These are phyloP conservation scores for Leptographium lundbergii DNA, from an alignment of 2,329 filamentous ascomycete genomes.

Conservation along the genomic window DNA sequence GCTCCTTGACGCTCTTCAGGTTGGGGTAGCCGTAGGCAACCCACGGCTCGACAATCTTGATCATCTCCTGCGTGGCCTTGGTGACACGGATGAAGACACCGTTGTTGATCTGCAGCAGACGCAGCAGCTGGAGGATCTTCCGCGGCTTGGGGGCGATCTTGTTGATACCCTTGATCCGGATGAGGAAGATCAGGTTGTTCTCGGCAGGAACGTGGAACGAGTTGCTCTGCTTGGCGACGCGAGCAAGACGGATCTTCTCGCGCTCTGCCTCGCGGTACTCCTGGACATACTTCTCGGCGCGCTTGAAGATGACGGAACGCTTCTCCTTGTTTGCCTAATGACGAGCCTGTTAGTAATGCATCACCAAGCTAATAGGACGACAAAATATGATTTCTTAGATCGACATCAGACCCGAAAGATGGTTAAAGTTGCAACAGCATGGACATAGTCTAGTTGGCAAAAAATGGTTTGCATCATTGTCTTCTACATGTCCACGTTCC, in stretches of 20 bases:
- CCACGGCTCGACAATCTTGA: slow-evolving; percentile 97
- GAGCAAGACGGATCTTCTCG: slow-evolving; percentile 90
- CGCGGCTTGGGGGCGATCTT: slow-evolving; percentile 99
- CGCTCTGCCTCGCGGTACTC: slow-evolving; percentile 98
- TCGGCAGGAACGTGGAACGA: slow-evolving; percentile 91
- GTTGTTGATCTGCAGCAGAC: slow-evolving; percentile 99
- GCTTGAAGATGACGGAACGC: slow-evolving; percentile 98
- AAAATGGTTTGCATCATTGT: slow-evolving; percentile 76
- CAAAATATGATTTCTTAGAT: slow-evolving; percentile 8
- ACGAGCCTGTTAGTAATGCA: slow-evolving; percentile 12
- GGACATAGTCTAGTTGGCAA: slow-evolving; percentile 87
- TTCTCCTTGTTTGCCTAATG: slow-evolving; percentile 93
- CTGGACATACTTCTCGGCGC: slow-evolving; percentile 98
- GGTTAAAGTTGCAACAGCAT: slow-evolving; percentile 98
- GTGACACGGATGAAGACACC: slow-evolving; percentile 95
- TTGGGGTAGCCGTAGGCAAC: slow-evolving; percentile 99
- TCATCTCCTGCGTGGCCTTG: slow-evolving; percentile 96
- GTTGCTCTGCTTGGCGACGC: slow-evolving; percentile 82
- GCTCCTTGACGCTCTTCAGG: slow-evolving; percentile 97
- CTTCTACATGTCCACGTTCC: not conserved
- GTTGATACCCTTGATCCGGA: slow-evolving; percentile 99
- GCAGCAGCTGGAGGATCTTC: slow-evolving; percentile 99
- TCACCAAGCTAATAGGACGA: not conserved
- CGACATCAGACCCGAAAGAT: slow-evolving; percentile 97
- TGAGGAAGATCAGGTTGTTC: slow-evolving; percentile 91